Conservation (phyloP, 176 grass and related monocot species). For the Oryza punctata region DNA sequence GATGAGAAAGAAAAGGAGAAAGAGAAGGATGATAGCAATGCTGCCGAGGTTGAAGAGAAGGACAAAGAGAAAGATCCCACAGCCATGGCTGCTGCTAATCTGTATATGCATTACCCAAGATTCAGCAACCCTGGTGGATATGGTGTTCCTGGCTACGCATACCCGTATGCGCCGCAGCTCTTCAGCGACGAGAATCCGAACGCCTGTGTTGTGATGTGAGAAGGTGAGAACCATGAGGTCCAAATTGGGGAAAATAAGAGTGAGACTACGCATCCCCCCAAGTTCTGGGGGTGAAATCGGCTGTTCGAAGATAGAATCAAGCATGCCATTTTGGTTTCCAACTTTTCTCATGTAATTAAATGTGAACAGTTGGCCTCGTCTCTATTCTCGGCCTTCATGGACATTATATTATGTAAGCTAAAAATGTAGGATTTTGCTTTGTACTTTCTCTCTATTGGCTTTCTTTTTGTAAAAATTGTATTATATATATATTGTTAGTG, state of each 20-base stretch:
- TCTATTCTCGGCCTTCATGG: background rate
- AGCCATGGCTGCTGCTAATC: conserved; percentile 25
- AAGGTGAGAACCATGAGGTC: conserved; percentile 27
- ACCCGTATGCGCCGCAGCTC: conserved; percentile 59
- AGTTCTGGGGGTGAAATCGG: background rate
- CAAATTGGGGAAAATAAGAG: conserved; percentile 36
- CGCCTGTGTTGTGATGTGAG: conserved; percentile 71
- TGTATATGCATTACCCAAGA: conserved; percentile 57
- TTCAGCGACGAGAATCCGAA: conserved; percentile 83
- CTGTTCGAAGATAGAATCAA: background rate
- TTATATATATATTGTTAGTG: conserved; percentile 46
- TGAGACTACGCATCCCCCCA: background rate
- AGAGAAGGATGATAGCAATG: conserved; percentile 29
- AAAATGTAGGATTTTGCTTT: conserved; percentile 41
- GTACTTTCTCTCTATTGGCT: background rate
- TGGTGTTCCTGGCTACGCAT: conserved; percentile 36
- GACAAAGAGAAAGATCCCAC: conserved; percentile 35
- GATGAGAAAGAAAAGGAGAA: conserved; percentile 48
- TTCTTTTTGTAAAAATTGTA: conserved; percentile 36
- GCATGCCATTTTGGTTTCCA: conserved; percentile 12
- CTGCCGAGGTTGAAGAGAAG: conserved; percentile 40
- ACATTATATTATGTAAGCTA: conserved; percentile 34
- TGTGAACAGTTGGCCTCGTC: conserved; percentile 21
- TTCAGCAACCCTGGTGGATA: conserved; percentile 34
- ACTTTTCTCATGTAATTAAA: conserved; percentile 38